phyloP scores from a whole-genome alignment of 1,284 basidiomycete genomes.

The Sporisorium graminicola region DNA sequence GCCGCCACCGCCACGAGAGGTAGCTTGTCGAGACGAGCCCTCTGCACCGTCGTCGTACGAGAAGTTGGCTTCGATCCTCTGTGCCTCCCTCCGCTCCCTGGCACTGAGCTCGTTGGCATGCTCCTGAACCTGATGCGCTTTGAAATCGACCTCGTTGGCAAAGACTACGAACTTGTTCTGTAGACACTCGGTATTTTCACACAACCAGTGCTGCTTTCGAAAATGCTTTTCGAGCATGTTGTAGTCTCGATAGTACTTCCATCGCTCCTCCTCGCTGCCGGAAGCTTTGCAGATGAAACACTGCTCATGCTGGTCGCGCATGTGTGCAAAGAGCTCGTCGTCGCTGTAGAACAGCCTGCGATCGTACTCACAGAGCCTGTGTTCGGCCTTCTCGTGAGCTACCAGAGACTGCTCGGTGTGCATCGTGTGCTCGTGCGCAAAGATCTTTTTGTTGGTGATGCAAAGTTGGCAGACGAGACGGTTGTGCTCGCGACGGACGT shows the following conservation, averaged over 20 bases:
- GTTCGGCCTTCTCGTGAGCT: slow-evolving; percentile 80
- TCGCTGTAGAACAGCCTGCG: slow-evolving; percentile 88
- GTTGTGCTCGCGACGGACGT: slow-evolving; percentile 81
- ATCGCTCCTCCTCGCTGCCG: slow-evolving; percentile 60
- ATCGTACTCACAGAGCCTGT: slow-evolving; percentile 92
- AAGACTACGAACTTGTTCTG: slow-evolving; percentile 96
- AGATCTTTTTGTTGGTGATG: slow-evolving; percentile 90
- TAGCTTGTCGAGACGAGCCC: slow-evolving; percentile 50
- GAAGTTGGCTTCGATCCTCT: slow-evolving; percentile 84
- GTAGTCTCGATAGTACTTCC: slow-evolving; percentile 64
- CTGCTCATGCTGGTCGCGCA: slow-evolving; percentile 93
- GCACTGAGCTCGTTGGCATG: slow-evolving; percentile 85
- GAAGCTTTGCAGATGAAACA: slow-evolving; percentile 83
- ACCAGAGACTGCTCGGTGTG: slow-evolving; percentile 80
- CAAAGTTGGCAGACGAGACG: slow-evolving; percentile 85
- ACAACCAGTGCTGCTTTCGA: slow-evolving; percentile 79
- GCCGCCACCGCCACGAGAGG: slow-evolving; percentile 12
- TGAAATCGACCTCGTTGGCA: slow-evolving; percentile 83
- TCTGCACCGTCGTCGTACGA: slow-evolving; percentile 76
- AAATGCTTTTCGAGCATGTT: slow-evolving; percentile 69
- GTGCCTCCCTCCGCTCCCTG: slow-evolving; percentile 81
- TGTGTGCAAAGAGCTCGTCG: slow-evolving; percentile 93
- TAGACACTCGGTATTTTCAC: slow-evolving; percentile 80
- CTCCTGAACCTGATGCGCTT: slow-evolving; percentile 89
- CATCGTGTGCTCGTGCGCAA: slow-evolving; percentile 91